These are phyloP conservation scores for Botrytis byssoidea DNA, from an alignment of 2,329 filamentous ascomycete genomes.

Conservation along the genomic window DNA sequence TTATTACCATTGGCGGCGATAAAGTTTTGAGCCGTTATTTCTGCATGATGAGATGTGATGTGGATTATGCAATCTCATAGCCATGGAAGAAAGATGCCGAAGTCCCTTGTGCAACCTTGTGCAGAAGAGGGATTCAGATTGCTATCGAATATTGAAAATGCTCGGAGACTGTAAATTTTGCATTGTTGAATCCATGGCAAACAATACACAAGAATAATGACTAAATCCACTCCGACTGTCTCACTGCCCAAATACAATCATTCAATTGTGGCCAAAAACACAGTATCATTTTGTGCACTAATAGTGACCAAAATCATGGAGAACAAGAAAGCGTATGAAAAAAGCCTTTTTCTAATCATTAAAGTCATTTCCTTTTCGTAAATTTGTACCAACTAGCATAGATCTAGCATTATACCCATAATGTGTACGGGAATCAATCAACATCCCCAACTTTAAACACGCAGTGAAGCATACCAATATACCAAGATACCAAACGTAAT, in stretches of 20 bases:
- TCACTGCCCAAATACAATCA: neutral
- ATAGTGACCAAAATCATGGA: neutral
- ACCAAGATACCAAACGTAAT: neutral
- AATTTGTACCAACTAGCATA: neutral
- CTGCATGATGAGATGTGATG: neutral
- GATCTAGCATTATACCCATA: neutral
- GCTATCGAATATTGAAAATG: neutral
- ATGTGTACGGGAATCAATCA: neutral
- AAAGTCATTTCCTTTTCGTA: neutral
- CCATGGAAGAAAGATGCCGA: neutral
- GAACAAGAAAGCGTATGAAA: neutral
- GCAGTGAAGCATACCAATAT: neutral
- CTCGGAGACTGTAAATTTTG: neutral
- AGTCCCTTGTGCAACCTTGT: neutral
- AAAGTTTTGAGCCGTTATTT: neutral
- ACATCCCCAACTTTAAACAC: neutral
- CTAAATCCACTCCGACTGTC: neutral
- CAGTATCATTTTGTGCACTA: neutral
- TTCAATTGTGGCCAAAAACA: neutral
- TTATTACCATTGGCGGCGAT: neutral
- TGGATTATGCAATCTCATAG: neutral
- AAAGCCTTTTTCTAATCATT: neutral
- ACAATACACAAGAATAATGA: neutral
- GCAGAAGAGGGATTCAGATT: neutral
- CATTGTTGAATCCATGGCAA: neutral